Conservation (phyloP, 2,329 filamentous ascomycete genomes). For the Colletotrichum costaricense region DNA sequence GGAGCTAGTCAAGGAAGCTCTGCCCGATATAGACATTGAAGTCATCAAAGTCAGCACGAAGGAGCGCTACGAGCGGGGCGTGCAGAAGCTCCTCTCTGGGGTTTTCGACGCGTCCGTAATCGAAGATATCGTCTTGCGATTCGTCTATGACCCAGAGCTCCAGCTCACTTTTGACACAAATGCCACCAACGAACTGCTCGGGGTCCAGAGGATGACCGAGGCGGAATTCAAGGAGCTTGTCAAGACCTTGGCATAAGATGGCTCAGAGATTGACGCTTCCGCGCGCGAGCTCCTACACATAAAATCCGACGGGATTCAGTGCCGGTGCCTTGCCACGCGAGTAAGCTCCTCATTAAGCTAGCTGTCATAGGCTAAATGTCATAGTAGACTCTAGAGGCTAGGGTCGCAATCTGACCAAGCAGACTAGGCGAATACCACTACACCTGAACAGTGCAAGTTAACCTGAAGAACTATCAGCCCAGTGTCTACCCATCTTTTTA, state of each 20-base stretch:
- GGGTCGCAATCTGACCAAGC: not conserved
- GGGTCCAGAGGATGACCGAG: not conserved
- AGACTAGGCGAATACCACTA: not conserved
- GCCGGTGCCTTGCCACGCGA: not conserved
- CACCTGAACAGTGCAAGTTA: not conserved
- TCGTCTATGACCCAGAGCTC: not conserved
- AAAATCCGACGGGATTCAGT: not conserved
- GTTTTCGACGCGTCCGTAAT: not conserved
- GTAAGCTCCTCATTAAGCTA: not conserved
- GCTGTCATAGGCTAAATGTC: not conserved
- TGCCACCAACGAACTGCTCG: not conserved
- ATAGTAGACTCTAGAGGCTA: not conserved
- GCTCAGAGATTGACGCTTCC: not conserved
- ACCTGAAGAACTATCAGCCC: not conserved
- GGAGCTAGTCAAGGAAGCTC: constrained; percentile 28
- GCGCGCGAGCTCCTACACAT: not conserved
- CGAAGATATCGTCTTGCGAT: not conserved
- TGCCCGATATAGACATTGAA: constrained; percentile 9
- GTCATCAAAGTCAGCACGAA: constrained; percentile 8
- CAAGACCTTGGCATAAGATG: not conserved
- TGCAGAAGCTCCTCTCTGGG: constrained; percentile 12
- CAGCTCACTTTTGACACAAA: not conserved
- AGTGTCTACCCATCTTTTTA: not conserved
- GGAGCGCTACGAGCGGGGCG: constrained; percentile 16
- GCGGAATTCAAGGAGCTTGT: not conserved